Base-by-base conservation (phyloP, 306 rosid genomes). In the Fragaria vesca region DNA sequence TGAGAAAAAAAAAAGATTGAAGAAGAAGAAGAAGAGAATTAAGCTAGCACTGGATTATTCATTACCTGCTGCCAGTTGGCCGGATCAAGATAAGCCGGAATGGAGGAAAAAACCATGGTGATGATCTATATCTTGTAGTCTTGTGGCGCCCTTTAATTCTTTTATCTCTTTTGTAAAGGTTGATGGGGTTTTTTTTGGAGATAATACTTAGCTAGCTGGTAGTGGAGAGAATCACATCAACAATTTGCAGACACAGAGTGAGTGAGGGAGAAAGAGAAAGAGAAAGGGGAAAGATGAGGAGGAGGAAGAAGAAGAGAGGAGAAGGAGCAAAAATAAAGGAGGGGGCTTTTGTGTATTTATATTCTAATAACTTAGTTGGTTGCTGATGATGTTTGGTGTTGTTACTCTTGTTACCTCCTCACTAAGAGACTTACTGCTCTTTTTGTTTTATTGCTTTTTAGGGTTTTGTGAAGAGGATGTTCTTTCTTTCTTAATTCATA, bases 61-160 rank as follows among this genome's bases (percentile, higher is more conserved):
- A 58, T 66, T 74, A 87, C 97, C 92, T 93, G 96, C 83, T 90
- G 97, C 98, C 98, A 94, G 80, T 90, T 90, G 91, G 88, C 73
- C 69, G 91, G 94, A 88, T 94, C 98, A 83, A 89, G 88, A 92
- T 89, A 90, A 85, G 97, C 79, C 83, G 97, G 95, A 76, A 90
- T 85, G 81, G 98, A 90, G 60, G 98, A 82, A 86, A 92, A 94
- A 80, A 86, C 94, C 98, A 92, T 94, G 80, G 90, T 81, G 85
- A 78, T 81, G 85, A 78, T 47, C 71, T 46, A 26, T 68, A 45
- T 70, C 71, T 63, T 62, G 43, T 74, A 81, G 57, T 70, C 76
- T 58, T 51, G 54, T 78, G 61, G 43, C 48, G 45, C 36, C 61
- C 79, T 66, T 81, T 87, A 66, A 9, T 38, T 66, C 71, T 66